These are phyloP conservation scores for Fusarium kyushuense DNA, from an alignment of 2,329 filamentous ascomycete species.

Conservation along the genomic window DNA sequence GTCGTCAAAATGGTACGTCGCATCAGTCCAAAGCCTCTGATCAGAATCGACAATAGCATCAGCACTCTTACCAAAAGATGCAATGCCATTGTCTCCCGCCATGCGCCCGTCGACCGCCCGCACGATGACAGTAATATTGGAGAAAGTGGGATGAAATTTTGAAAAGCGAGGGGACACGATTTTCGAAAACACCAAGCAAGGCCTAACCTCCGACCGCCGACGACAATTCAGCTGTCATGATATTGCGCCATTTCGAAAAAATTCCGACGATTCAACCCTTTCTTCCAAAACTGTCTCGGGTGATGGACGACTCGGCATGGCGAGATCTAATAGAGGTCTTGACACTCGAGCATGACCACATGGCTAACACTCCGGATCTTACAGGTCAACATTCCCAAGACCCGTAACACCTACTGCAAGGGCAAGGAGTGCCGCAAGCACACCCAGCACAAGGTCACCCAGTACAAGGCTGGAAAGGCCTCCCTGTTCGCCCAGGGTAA, in stretches of 20 bases:
- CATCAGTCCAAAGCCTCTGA: slow-evolving; percentile 37
- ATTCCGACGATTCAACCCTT: slow-evolving; percentile 11
- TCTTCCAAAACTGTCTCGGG: slow-evolving; percentile 41
- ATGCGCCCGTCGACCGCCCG: slow-evolving; percentile 46
- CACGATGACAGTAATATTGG: slow-evolving; percentile 50
- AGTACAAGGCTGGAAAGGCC: slow-evolving; percentile 98
- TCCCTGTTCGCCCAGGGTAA: slow-evolving; percentile 98
- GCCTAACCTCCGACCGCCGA: slow-evolving; percentile 34
- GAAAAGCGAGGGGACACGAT: slow-evolving; percentile 37
- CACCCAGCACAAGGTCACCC: slow-evolving; percentile 92
- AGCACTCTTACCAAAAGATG: slow-evolving; percentile 11
- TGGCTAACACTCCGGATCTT: slow-evolving; percentile 50
- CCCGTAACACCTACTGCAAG: slow-evolving; percentile 97
- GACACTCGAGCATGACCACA: slow-evolving; percentile 29
- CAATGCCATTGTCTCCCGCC: slow-evolving; percentile 27
- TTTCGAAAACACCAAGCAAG: slow-evolving; percentile 33
- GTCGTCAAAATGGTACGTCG: slow-evolving; percentile 64
- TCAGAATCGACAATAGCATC: slow-evolving; percentile 20
- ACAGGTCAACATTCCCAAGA: slow-evolving; percentile 98
- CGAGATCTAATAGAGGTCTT: slow-evolving; percentile 24
- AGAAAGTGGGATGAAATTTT: slow-evolving; percentile 48
- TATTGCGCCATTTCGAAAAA: slow-evolving; percentile 2
- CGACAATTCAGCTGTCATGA: slow-evolving; percentile 8
- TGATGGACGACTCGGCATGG: slow-evolving; percentile 22
- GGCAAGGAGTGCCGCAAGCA: slow-evolving; percentile 93